Percentiles rank a stretch among this genome's conserved stretches.
Evolutionary conservation across 2,329 filamentous ascomycete species (phyloP).

Genomic region (Talaromyces sp.): DNA sequence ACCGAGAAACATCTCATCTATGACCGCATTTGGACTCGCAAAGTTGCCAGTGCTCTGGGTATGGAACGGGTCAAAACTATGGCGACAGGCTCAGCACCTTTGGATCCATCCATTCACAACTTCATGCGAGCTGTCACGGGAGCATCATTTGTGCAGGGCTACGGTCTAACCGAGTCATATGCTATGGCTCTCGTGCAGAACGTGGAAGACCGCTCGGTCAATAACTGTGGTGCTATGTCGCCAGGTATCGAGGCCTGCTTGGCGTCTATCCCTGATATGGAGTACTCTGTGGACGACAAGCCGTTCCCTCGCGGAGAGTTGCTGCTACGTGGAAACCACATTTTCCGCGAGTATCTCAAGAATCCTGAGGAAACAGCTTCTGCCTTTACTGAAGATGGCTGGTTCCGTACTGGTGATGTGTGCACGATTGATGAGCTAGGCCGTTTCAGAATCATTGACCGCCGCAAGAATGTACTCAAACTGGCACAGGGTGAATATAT

Average conservation of each 20-base stretch:
- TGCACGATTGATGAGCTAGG: conserved; percentile 78
- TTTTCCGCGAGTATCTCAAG: conserved; percentile 87
- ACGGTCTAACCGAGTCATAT: conserved; percentile 91
- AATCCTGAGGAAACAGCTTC: conserved; percentile 84
- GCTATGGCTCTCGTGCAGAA: conserved; percentile 70
- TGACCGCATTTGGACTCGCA: conserved; percentile 79
- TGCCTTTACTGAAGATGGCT: conserved; percentile 79
- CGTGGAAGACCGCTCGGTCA: conserved; percentile 66
- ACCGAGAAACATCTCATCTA: conserved; percentile 54
- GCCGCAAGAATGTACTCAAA: conserved; percentile 99
- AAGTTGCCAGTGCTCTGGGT: conserved; percentile 78
- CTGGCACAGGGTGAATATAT: conserved; percentile 97
- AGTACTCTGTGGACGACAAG: conserved; percentile 83
- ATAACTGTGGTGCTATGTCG: conserved; percentile 75
- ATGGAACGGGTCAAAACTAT: conserved; percentile 69
- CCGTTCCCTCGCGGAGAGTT: conserved; percentile 88
- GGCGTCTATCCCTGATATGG: conserved; percentile 86
- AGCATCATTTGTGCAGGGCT: conserved; percentile 79
- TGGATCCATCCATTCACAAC: conserved; percentile 82
- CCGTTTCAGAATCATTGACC: conserved; percentile 89
- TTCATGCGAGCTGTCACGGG: conserved; percentile 83
- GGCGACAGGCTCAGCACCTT: conserved; percentile 83
- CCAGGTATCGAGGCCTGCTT: conserved; percentile 72
- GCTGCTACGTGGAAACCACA: conserved; percentile 71
- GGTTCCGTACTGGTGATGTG: conserved; percentile 97